Conservation (phyloP, 495 filamentous ascomycete genomes). For the Podospora anserina region DNA sequence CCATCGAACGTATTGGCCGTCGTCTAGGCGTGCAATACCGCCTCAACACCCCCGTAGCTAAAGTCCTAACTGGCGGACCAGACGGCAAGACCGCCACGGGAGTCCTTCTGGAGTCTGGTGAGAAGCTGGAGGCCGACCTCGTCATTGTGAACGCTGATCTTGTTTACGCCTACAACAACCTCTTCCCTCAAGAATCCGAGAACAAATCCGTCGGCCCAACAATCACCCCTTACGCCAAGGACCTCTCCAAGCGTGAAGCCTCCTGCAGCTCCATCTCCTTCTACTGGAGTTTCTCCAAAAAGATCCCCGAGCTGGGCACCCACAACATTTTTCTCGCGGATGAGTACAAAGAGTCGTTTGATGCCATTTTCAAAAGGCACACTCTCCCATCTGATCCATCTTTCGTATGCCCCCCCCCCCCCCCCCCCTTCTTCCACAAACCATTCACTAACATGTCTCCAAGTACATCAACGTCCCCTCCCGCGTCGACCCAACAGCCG, state of each 20-base stretch:
- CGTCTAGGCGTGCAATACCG: conserved; percentile 56
- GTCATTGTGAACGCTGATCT: conserved; percentile 67
- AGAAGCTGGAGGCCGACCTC: conserved; percentile 54
- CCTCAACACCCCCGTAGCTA: conserved; percentile 49
- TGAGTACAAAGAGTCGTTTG: conserved; percentile 64
- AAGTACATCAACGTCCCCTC: conserved; percentile 67
- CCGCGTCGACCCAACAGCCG: conserved; percentile 61
- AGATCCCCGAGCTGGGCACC: conserved; percentile 56
- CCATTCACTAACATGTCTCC: not conserved
- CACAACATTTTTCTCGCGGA: conserved; percentile 75
- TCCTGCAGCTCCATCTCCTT: conserved; percentile 71
- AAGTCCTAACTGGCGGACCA: conserved; percentile 41
- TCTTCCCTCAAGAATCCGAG: conserved; percentile 42
- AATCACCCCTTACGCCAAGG: conserved; percentile 39
- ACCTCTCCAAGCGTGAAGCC: conserved; percentile 46
- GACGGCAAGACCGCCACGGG: conserved; percentile 51
- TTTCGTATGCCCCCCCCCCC: conserved; percentile 48
- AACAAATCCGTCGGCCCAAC: conserved; percentile 4
- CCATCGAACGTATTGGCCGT: conserved; percentile 54
- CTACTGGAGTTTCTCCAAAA: conserved; percentile 62
- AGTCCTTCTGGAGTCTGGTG: conserved; percentile 51
- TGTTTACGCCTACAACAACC: conserved; percentile 65
- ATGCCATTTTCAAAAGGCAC: conserved; percentile 66
- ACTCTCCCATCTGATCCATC: conserved; percentile 59
- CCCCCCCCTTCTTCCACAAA: not conserved